phyloP scores from a whole-genome alignment of 768 basidiomycete genomes.

The Mycena vulgaris region DNA sequence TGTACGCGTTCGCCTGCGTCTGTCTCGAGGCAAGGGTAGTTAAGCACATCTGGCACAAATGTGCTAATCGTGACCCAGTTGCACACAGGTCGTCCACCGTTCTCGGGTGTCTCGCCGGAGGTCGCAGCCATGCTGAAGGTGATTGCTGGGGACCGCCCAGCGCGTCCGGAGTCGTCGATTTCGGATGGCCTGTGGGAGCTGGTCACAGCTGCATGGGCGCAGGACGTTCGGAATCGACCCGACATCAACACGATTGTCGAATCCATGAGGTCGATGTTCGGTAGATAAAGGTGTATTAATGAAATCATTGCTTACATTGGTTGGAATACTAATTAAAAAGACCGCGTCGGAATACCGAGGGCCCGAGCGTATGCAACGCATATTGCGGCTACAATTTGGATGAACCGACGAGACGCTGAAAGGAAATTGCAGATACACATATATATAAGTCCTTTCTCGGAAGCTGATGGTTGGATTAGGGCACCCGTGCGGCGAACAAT shows the following conservation, averaged over 20 bases:
- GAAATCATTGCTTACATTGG: too few species aligned
- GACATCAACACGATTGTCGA: not conserved
- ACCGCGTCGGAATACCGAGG: too few species aligned
- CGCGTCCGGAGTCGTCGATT: not conserved
- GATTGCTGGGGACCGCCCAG: slow-evolving; percentile 3
- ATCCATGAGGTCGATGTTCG: not conserved
- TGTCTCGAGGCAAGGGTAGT: not conserved
- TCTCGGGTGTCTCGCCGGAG: not conserved
- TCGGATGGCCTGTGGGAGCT: not conserved
- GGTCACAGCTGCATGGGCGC: not conserved
- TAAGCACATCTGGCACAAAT: not conserved
- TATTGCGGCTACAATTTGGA: too few species aligned
- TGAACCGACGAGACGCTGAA: too few species aligned
- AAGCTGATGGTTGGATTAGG: too few species aligned
- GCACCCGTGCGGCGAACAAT: too few species aligned
- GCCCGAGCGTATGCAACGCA: too few species aligned
- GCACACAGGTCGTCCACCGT: slow-evolving; percentile 4
- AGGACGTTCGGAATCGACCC: not conserved
- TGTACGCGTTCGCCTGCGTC: not conserved
- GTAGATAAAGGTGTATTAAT: too few species aligned
- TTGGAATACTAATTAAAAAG: too few species aligned
- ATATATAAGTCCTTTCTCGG: too few species aligned
- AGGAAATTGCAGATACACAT: too few species aligned
- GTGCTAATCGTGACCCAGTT: not conserved
- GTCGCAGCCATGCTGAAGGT: slow-evolving; percentile 6